Evolutionary conservation across 2,329 filamentous ascomycete genomes (phyloP), one percentile per base, ranked within the genome.

Genomic region (Sarocladium kiliense): DNA sequence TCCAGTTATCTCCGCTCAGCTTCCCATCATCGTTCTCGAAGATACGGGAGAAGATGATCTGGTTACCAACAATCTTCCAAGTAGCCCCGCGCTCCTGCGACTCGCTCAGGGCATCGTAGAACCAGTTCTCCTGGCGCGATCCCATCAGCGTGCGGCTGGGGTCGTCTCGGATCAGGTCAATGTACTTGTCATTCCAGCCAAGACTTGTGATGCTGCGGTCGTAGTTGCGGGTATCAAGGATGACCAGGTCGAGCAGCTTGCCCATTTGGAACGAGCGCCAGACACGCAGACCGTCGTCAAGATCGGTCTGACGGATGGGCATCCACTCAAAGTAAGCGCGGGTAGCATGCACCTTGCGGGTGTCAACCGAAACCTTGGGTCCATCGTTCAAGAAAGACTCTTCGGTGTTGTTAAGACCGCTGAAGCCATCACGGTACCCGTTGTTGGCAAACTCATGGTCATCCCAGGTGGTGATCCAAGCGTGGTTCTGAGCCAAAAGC

Each of bases 331-430:
- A 87, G 63, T 87, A 87, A 1, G 86, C 85, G 36, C 86, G 76
- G 2, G 89, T 85, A 1, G 85, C 86, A 54, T 89, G 87, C 75
- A 87, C 84, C 72, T 89, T 89, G 59, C 86, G 78, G 65, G 87
- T 82, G 60, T 89, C 86, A n/a, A 88, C 81, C 30, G 77, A 6
- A n/a, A 89, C 76, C 14, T 75, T 74, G 14, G 54, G 55, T 3
- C 79, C 78, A 55, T 81, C 77, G 49, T 77, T 73, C 26, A 82
- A 64, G 68, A 88, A 89, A 0, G 82, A 86, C 7, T 80, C 77
- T 62, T 87, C 84, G 10, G 81, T 87, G 66, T 89, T 89, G 66
- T 84, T 85, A 23, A 86, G 69, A 3, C 75, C 73, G 2, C 78
- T 76, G 9, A 77, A 79, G 1, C 86, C 86, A 62, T 85, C 84